Percentiles rank a stretch among this genome's conserved stretches.
These are phyloP conservation scores for Naganishia liquefaciens DNA, from an alignment of 1,284 basidiomycete genomes.

Conservation along the genomic window DNA sequence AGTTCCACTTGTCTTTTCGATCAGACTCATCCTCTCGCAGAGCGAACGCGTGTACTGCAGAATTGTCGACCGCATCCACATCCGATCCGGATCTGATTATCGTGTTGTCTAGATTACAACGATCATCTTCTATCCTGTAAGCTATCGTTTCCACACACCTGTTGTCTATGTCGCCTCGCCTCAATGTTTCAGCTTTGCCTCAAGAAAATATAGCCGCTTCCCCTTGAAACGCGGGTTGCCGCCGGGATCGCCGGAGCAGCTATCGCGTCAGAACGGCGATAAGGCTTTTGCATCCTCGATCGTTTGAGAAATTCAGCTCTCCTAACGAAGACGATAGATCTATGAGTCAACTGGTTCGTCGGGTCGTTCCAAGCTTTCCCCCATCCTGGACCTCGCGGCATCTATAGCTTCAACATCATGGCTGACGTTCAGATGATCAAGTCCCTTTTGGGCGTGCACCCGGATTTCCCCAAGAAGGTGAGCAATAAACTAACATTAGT, in stretches of 20 bases:
- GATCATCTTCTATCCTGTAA: too few species aligned
- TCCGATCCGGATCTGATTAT: too few species aligned
- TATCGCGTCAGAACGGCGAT: constrained; percentile 11
- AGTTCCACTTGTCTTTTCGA: too few species aligned
- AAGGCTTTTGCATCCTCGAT: constrained; percentile 20
- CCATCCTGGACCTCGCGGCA: neutral
- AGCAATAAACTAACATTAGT: constrained; percentile 32
- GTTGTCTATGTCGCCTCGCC: too few species aligned
- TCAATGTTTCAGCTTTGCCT: too few species aligned
- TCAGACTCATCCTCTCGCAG: too few species aligned
- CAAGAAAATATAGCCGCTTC: too few species aligned
- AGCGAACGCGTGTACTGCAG: too few species aligned
- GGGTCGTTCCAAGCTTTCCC: neutral
- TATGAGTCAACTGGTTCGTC: neutral
- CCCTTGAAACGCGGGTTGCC: constrained; percentile 14
- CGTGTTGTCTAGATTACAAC: too few species aligned
- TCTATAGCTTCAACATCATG: constrained; percentile 56
- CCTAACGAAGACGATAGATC: neutral
- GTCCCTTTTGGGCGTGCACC: constrained; percentile 66
- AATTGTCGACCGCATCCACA: too few species aligned
- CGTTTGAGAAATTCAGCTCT: neutral
- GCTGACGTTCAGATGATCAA: constrained; percentile 74
- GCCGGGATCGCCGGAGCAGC: too few species aligned
- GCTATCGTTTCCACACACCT: too few species aligned
- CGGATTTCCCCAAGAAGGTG: constrained; percentile 87